A percentile compares a stretch with the other conserved stretches of the same genome.
Evolutionary conservation across 345 rosid species (phyloP).

Genomic region (Alliaria petiolata): DNA sequence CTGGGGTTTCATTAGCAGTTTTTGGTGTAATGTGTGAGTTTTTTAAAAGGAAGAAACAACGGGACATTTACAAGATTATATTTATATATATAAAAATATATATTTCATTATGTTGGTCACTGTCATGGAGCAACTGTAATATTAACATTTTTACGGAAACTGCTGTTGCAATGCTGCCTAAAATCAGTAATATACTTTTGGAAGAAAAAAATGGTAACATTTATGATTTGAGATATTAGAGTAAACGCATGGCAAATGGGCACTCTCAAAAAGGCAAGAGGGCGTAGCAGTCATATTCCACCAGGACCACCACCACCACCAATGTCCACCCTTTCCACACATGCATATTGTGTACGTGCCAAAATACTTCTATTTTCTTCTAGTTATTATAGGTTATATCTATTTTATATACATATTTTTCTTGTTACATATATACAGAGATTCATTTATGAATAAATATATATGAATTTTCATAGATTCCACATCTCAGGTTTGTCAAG

Average conservation of each 20-base stretch:
- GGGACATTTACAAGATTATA: neutral
- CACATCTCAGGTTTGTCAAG: too few species aligned
- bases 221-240: neutral
- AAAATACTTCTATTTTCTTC: neutral
- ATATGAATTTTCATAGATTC: too few species aligned
- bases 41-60: neutral
- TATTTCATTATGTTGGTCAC: neutral
- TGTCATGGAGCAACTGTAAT: neutral
- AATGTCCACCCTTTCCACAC: constrained; percentile 24
- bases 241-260: constrained; percentile 24
- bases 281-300: constrained; percentile 25
- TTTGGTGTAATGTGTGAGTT: neutral
- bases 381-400: neutral
- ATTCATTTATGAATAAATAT: too few species aligned
- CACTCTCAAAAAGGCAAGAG: constrained; percentile 9
- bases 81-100: too few species aligned
- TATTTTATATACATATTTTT: too few species aligned
- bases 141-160: neutral
- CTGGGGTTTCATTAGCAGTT: neutral
- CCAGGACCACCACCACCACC: constrained; percentile 24
- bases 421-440: too few species aligned
- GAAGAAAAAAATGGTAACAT: neutral
- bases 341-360: constrained; percentile 24
- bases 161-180: neutral
- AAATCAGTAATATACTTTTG: neutral